Base-by-base conservation (phyloP, 2,329 filamentous ascomycete genomes). In the Penicillium hesseltinei region DNA sequence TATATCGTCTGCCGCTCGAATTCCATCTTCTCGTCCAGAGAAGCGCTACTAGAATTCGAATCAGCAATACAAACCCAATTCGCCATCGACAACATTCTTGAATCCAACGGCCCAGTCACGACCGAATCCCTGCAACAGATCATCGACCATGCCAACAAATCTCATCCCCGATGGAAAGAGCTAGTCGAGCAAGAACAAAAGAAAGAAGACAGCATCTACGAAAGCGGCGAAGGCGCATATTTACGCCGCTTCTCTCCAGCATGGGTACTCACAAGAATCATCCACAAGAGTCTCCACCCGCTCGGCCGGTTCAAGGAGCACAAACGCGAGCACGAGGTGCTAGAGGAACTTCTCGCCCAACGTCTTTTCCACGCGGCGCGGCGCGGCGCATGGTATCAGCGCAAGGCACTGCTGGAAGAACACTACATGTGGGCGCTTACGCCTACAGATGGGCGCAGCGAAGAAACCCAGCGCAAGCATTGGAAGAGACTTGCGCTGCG, bases 361-460 rank as follows among this genome's bases (percentile, higher is more conserved):
- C 84, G 84, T 5, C 81, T 97, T 0, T 97, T 97, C 67, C 92
- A 97, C 67, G 82, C 89, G 43, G 86, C 92, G 1, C 84, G 92
- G 29, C 85, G 94, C 42, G 94, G 94, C 0, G 85, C 87, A 0
- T 99, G 94, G 94, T 97, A 97, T 71, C 92, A 97, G 70, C 89
- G 94, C 21, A 96, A 95, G 75, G 94, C 93, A 1, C 78, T 99
- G 1, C 75, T 99, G 2, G 94, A 99, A 77, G 94, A 99, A 72
- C 92, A 95, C 70, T 97, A 99, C 73, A 92, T 97, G 90, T 82
- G 86, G 68, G 79, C 82, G 5, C 70, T 89, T 6, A 81, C 79
- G 31, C 77, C 82, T 0, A 73, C 73, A 2, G 75, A 77, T 3
- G 78, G 75, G 29, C 77, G 79, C 40, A 77, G 71, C 39, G 75